Percentiles rank a stretch among this genome's conserved stretches.
Conservation (phyloP, 2,329 filamentous ascomycete genomes). For the Cladophialophora bantiana region DNA sequence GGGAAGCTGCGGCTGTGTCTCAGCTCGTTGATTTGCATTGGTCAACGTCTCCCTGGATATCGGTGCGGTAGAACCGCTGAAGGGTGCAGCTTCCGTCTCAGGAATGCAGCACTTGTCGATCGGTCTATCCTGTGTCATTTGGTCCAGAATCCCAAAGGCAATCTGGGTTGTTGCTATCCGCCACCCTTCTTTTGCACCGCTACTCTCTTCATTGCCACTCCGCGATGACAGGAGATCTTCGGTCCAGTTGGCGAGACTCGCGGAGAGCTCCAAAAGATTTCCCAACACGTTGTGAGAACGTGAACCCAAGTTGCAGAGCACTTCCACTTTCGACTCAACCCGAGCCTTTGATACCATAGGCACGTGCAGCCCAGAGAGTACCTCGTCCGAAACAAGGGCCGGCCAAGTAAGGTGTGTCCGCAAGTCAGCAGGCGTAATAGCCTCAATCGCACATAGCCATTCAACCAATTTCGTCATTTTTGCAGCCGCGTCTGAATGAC, state of each 20-base stretch:
- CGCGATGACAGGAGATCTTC: slow-evolving; percentile 10
- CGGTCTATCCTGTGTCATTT: background rate
- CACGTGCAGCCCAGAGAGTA: slow-evolving; percentile 7
- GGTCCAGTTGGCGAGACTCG: slow-evolving; percentile 22
- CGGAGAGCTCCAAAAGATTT: slow-evolving; percentile 17
- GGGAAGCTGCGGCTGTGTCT: background rate
- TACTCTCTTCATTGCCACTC: background rate
- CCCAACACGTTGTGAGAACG: slow-evolving; percentile 13
- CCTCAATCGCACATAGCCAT: slow-evolving; percentile 20
- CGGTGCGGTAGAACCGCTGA: background rate
- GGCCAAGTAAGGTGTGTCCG: slow-evolving; percentile 15
- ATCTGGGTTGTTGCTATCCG: background rate
- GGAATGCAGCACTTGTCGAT: background rate
- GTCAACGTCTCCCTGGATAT: background rate
- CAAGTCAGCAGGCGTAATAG: background rate
- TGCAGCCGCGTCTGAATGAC: background rate
- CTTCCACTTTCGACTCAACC: background rate
- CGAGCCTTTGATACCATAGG: background rate
- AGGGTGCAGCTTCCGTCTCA: background rate
- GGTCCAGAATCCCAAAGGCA: slow-evolving; percentile 4
- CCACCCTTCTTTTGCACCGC: background rate
- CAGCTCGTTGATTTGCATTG: background rate
- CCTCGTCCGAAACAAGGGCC: slow-evolving; percentile 11
- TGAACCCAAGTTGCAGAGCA: slow-evolving; percentile 5
- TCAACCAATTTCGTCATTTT: slow-evolving; percentile 4